Conservation (phyloP, 768 basidiomycete genomes). For the Royoungia palumana region DNA sequence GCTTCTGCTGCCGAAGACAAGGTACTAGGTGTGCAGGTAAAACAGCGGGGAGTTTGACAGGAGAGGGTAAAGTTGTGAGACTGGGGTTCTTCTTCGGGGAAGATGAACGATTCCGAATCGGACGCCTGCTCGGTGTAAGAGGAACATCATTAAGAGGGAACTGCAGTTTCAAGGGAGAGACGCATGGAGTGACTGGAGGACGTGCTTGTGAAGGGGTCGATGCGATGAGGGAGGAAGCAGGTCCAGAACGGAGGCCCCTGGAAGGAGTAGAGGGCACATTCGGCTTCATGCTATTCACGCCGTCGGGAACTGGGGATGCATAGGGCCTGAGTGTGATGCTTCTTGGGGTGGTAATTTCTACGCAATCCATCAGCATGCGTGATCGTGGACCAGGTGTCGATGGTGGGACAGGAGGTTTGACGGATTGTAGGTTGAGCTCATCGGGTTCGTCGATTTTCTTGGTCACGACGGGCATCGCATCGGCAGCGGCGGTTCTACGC, state of each 20-base stretch:
- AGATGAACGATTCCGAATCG: slow-evolving; percentile 3
- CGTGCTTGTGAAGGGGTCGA: slow-evolving; percentile 14
- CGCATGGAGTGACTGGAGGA: slow-evolving; percentile 13
- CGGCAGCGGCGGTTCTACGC: slow-evolving; percentile 15
- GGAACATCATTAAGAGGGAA: slow-evolving; percentile 6
- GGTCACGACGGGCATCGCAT: slow-evolving; percentile 4
- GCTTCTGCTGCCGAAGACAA: slow-evolving; percentile 57
- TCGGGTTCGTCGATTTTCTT: slow-evolving; percentile 18
- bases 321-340: slow-evolving; percentile 1
- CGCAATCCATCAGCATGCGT: slow-evolving; percentile 30
- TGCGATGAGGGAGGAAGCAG: slow-evolving; percentile 2
- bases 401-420: slow-evolving; percentile 10
- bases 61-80: slow-evolving; percentile 4
- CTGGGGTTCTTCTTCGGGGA: slow-evolving; percentile 14
- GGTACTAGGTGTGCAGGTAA: slow-evolving; percentile 43
- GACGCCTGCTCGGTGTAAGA: slow-evolving; percentile 15
- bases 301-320: slow-evolving; percentile 13
- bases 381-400: slow-evolving; percentile 21
- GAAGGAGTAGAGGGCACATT: slow-evolving; percentile 22
- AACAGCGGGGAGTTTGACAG: slow-evolving; percentile 20
- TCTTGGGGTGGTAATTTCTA: slow-evolving; percentile 31
- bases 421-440: slow-evolving; percentile 27
- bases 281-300: neutral
- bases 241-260: neutral
- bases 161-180: slow-evolving; percentile 15